Evolutionary conservation across 441 rosid species (phyloP).

Genomic region (Eruca vesicaria): DNA sequence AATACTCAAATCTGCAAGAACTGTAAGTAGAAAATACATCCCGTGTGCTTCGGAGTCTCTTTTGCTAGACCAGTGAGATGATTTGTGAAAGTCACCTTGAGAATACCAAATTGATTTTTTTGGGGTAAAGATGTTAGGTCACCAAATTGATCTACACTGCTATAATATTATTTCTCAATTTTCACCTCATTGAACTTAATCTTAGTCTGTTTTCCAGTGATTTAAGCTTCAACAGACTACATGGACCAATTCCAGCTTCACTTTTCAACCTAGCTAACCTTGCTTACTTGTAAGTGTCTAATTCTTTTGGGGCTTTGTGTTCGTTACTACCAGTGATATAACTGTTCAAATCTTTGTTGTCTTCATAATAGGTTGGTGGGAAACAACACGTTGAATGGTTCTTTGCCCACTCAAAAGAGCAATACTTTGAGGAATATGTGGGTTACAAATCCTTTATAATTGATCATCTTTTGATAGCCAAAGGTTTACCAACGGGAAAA

Average conservation of each 20-base stretch:
- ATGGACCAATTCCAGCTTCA: conserved; percentile 43
- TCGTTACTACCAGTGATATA: neutral
- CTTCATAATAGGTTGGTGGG: conserved; percentile 49
- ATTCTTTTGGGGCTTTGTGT: neutral
- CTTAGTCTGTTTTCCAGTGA: conserved; percentile 39
- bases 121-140: too few species aligned
- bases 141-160: neutral
- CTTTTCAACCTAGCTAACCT: conserved; percentile 43
- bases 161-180: neutral
- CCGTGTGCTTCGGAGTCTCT: neutral
- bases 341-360: neutral
- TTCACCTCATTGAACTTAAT: neutral
- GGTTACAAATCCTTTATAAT: conserved; percentile 14
- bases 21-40: conserved; percentile 46
- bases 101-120: neutral
- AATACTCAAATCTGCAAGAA: conserved; percentile 40
- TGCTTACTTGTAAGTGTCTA: conserved; percentile 35
- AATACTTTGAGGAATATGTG: conserved; percentile 45
- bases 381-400: conserved; percentile 42
- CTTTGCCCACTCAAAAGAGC: conserved; percentile 48
- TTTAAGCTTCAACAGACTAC: conserved; percentile 59
- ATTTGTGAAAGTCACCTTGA: neutral
- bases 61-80: neutral
- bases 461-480: neutral
- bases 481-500: too few species aligned